Conservation (phyloP, 352 stramenopile genomes). For the Phytophthora pini region DNA sequence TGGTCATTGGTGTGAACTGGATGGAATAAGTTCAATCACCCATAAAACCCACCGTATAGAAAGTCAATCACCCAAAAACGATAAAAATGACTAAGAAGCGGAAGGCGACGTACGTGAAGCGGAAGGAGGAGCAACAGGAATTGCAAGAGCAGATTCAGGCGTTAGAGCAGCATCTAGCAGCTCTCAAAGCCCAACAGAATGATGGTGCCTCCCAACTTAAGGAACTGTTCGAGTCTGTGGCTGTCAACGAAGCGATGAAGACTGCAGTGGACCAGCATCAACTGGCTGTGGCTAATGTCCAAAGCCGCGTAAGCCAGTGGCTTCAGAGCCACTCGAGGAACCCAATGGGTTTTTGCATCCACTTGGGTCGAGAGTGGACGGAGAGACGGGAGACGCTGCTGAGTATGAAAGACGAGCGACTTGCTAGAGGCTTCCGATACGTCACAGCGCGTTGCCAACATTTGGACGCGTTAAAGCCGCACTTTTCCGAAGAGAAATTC, state of each 20-base stretch:
- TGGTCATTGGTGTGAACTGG: background rate
- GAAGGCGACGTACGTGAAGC: slow-evolving; percentile 16
- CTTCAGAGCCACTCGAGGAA: slow-evolving; percentile 9
- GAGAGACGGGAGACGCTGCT: slow-evolving; percentile 24
- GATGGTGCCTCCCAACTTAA: background rate
- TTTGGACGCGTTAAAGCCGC: slow-evolving; percentile 31
- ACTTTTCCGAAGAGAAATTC: slow-evolving; percentile 34
- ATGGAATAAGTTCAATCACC: background rate
- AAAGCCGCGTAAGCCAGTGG: slow-evolving; percentile 17
- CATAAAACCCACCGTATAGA: background rate
- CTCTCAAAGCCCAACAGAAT: background rate
- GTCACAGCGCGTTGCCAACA: slow-evolving; percentile 22
- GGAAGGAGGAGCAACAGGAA: slow-evolving; percentile 12
- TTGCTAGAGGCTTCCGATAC: slow-evolving; percentile 25
- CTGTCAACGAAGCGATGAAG: slow-evolving; percentile 12
- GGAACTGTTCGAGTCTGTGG: slow-evolving; percentile 9
- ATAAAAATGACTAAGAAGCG: slow-evolving; percentile 8
- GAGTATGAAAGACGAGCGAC: slow-evolving; percentile 31
- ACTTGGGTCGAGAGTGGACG: slow-evolving; percentile 19
- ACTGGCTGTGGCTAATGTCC: slow-evolving; percentile 9
- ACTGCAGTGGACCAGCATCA: slow-evolving; percentile 15
- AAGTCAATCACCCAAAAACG: too few species aligned
- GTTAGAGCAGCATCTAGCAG: slow-evolving; percentile 14
- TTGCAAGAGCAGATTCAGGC: slow-evolving; percentile 5
- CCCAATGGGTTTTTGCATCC: slow-evolving; percentile 11